These are phyloP conservation scores for Tricholoma flavovirens DNA, from an alignment of 768 basidiomycete genomes.

Conservation along the genomic window DNA sequence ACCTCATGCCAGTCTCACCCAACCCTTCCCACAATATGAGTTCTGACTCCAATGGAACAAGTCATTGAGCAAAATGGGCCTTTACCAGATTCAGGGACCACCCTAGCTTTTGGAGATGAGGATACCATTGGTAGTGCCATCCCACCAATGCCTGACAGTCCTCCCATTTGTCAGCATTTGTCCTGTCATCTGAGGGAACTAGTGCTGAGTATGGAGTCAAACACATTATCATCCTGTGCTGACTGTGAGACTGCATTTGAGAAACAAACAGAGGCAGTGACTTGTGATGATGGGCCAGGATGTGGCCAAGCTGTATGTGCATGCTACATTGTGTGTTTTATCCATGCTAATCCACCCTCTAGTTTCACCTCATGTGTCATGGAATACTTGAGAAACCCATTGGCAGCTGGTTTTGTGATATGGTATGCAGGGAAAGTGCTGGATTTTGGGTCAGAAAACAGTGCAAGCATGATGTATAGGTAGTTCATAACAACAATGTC, in stretches of 20 bases:
- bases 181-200: neutral
- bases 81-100: too few species aligned
- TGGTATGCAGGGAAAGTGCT: neutral
- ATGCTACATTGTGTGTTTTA: neutral
- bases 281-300: neutral
- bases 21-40: too few species aligned
- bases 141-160: too few species aligned
- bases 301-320: neutral
- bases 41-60: too few species aligned
- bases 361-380: neutral
- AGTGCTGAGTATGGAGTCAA: neutral
- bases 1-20: too few species aligned
- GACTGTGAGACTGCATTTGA: neutral
- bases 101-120: too few species aligned
- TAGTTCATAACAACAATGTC: too few species aligned
- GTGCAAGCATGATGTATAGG: neutral
- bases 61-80: too few species aligned
- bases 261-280: neutral
- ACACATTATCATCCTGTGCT: neutral
- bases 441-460: neutral
- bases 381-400: neutral
- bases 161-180: neutral
- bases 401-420: neutral
- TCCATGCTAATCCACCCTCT: neutral
- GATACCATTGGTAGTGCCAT: too few species aligned